phyloP scores from a whole-genome alignment of 768 basidiomycete species.

The Agaricus sinodeliciosus region DNA sequence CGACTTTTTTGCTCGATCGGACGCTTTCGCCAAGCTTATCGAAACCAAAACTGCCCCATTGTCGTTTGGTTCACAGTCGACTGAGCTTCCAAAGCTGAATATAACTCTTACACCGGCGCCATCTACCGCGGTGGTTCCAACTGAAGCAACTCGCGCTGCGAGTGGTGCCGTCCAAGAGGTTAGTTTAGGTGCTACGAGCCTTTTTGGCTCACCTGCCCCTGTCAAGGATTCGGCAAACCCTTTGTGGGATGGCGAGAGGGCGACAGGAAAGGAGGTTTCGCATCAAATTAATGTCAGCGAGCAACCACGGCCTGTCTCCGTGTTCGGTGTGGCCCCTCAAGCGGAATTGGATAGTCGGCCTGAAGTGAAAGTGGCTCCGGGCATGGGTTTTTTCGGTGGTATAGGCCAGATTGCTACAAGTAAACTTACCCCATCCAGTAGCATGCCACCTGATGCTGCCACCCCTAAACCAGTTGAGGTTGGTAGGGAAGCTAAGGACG shows the following conservation, averaged over 20 bases:
- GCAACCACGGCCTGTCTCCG: constrained; percentile 1
- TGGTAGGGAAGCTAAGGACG: background rate
- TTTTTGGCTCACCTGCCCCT: constrained; percentile 18
- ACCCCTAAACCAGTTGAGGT: background rate
- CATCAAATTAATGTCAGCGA: background rate
- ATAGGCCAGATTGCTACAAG: background rate
- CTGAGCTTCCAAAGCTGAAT: constrained; percentile 14
- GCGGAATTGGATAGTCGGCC: background rate
- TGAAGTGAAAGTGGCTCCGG: background rate
- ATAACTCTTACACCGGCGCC: constrained; percentile 3
- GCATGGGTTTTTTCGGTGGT: background rate
- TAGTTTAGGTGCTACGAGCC: constrained; percentile 1
- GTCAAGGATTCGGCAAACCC: constrained; percentile 36
- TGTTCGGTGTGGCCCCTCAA: constrained; percentile 5
- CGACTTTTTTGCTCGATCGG: constrained; percentile 58
- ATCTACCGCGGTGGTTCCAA: constrained; percentile 5
- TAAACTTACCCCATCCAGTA: background rate
- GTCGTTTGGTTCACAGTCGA: constrained; percentile 12
- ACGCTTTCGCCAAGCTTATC: constrained; percentile 35
- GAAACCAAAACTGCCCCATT: constrained; percentile 22
- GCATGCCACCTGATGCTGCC: background rate
- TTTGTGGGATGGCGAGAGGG: constrained; percentile 35
- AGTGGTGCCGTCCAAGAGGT: constrained; percentile 1
- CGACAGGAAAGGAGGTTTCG: constrained; percentile 7
- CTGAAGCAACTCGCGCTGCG: constrained; percentile 11